These are phyloP conservation scores for Paramecium tetraurelia DNA, from an alignment of 73 alveolate genomes.

Conservation along the genomic window DNA sequence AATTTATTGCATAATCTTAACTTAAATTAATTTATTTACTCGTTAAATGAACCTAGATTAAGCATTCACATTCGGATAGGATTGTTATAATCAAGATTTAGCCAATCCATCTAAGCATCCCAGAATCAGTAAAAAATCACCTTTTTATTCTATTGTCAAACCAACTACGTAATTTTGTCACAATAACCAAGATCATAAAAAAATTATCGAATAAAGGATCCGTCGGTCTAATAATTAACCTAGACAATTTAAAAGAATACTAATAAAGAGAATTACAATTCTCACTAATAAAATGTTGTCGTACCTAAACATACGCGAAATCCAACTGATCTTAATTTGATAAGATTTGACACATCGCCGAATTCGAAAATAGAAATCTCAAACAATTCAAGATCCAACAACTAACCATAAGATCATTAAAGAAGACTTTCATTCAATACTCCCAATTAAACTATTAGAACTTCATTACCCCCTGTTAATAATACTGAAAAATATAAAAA, in stretches of 20 bases:
- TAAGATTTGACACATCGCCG: slow-evolving; percentile 44
- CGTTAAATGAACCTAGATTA: slow-evolving; percentile 12
- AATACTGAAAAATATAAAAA: slow-evolving; percentile 7
- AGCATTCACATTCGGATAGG: slow-evolving; percentile 33
- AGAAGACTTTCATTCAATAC: slow-evolving; percentile 41
- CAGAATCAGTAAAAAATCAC: slow-evolving; percentile 13
- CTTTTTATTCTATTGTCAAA: slow-evolving; percentile 8
- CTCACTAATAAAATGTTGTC: background rate
- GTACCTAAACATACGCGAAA: background rate
- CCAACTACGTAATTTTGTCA: slow-evolving; percentile 1
- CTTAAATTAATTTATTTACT: slow-evolving; percentile 3
- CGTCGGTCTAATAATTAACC: background rate
- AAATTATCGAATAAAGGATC: background rate
- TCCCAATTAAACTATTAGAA: slow-evolving; percentile 1
- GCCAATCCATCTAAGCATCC: background rate
- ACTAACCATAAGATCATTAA: background rate
- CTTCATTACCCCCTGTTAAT: slow-evolving; percentile 5
- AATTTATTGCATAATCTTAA: background rate
- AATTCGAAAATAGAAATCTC: background rate
- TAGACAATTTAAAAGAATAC: background rate
- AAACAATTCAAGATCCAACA: background rate
- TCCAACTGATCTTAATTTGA: background rate
- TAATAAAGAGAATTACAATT: background rate
- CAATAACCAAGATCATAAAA: background rate
- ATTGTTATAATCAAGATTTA: background rate